Evolutionary conservation across 192 early-diverging fungal genomes (phyloP).

Genomic region (Backusella tarrabulga): DNA sequence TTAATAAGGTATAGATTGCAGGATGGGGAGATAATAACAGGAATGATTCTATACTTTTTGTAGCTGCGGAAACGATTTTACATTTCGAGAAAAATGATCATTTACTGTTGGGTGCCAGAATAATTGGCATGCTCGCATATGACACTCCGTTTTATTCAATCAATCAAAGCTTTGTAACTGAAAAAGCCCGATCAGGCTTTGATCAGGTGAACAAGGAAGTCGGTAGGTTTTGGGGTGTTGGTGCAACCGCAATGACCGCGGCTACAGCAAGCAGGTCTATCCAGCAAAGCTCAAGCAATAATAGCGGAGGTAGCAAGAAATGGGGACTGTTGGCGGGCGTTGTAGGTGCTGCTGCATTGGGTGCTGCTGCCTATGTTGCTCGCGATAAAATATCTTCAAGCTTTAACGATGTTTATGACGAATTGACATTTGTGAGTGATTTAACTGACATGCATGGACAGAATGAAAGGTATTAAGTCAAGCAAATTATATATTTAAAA

Average conservation of each 20-base stretch:
- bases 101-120: constrained; percentile 15
- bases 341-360: constrained; percentile 40
- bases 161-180: constrained; percentile 37
- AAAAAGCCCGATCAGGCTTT: constrained; percentile 36
- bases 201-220: constrained; percentile 37
- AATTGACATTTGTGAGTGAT: constrained; percentile 53
- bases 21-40: no score
- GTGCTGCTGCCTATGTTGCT: constrained; percentile 38
- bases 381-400: constrained; percentile 34
- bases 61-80: constrained; percentile 52
- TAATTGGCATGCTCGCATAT: constrained; percentile 53
- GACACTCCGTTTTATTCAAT: constrained; percentile 58
- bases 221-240: neutral
- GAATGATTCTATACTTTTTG: neutral
- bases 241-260: neutral
- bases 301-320: neutral
- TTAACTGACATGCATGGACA: constrained; percentile 41
- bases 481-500: neutral
- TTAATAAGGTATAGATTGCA: neutral
- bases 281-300: neutral
- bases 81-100: constrained; percentile 15
- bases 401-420: constrained; percentile 37
- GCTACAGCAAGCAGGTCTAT: neutral
- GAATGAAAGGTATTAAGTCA: constrained; percentile 36
- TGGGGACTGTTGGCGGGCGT: constrained; percentile 48